Evolutionary conservation across 148 eudicot species (phyloP), one percentile per base, ranked within the genome.

Genomic region (Fagopyrum homotropicum): DNA sequence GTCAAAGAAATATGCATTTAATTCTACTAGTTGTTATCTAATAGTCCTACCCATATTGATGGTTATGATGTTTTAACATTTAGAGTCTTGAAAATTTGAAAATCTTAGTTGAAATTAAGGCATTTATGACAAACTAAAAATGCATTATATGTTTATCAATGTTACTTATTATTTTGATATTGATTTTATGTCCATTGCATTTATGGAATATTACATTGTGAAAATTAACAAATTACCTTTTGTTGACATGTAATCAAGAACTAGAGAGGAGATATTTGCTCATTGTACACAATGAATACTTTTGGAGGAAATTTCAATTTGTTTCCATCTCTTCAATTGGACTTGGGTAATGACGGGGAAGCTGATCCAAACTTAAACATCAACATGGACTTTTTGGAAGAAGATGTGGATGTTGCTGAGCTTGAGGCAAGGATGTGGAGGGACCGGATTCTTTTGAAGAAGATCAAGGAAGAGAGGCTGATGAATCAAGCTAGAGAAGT

Each of bases 341-440:
- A 35, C 40, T 35, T 35, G 40, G 40, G 40, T 35, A 35, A 2
- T 35, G 40, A 35, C 40, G 40, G 40, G 40, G 40, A 35, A 35
- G 45, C 19, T 66, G 43, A 8, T 66, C 3, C 44, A 11, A 9
- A 4, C 16, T 49, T 48, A 4, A 17, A 5, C 16, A n/a, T 71
- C n/a, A 51, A 55, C 48, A 52, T 73, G 66, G 44, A 17, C 2
- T 49, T 9, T 29, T 11, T 6, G 0, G 46, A 73, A 4, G 75
- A 73, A 0, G 75, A 51, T 4, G 8, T 52, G 2, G 75, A 73
- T 0, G 16, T 73, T 12, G 61, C 26, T 0, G 75, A 49, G 45
- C 75, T 73, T 1, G 61, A 73, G 75, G 15, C 2, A 0, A 4
- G 75, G 16, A 73, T 73, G 75, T 73, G 75, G 75, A 26, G 59